These are phyloP conservation scores for Phytopythium sindhum DNA, from an alignment of 352 stramenopile species.

Conservation along the genomic window DNA sequence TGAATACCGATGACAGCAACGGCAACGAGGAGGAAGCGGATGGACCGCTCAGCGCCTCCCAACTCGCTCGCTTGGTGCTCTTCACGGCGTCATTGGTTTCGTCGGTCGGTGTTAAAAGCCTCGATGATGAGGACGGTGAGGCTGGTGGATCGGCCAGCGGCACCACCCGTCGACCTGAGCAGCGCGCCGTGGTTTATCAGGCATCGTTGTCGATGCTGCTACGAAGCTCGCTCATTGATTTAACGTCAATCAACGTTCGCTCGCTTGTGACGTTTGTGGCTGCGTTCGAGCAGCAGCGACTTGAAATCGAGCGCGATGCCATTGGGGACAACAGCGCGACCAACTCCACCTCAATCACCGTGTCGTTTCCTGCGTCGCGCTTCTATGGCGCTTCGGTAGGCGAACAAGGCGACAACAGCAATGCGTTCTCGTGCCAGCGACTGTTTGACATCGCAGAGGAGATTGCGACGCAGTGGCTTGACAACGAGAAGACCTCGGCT, in stretches of 20 bases:
- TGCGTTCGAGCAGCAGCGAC: conserved; percentile 7
- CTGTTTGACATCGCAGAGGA: conserved; percentile 19
- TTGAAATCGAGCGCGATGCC: conserved; percentile 5
- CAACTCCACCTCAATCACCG: not conserved
- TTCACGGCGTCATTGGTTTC: conserved; percentile 20
- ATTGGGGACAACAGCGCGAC: not conserved
- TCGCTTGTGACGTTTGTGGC: conserved; percentile 4
- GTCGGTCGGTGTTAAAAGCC: not conserved
- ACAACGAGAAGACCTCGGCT: not conserved
- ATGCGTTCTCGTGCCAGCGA: conserved; percentile 14
- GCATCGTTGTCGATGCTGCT: not conserved
- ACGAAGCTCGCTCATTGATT: not conserved
- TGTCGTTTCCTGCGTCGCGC: not conserved
- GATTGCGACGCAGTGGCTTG: conserved; percentile 10
- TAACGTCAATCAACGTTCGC: not conserved
- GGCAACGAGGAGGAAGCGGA: conserved; percentile 1
- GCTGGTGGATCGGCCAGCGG: not conserved
- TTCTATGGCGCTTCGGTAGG: conserved; percentile 7
- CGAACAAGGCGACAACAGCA: not conserved
- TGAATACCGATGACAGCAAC: conserved; percentile 15
- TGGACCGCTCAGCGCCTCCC: conserved; percentile 17
- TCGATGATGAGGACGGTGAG: no score
- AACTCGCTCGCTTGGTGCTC: conserved; percentile 44
- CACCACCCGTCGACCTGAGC: not conserved
- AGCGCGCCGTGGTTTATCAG: not conserved